These are phyloP conservation scores for Ceratocystis alfenasii DNA, from an alignment of 2,329 filamentous ascomycete genomes.

Conservation along the genomic window DNA sequence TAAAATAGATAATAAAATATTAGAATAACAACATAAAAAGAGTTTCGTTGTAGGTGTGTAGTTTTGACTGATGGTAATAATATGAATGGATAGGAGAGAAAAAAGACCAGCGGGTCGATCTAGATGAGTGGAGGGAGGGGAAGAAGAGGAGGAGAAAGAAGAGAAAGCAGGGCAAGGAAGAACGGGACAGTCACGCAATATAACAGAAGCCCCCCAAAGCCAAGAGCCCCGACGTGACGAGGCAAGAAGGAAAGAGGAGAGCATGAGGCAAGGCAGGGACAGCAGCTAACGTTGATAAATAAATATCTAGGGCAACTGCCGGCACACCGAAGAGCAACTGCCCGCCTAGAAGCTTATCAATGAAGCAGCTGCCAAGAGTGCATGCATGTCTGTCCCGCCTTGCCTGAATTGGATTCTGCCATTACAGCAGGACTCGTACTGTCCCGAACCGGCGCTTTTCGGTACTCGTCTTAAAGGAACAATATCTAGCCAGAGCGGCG, in stretches of 20 bases:
- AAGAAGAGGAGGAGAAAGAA: background rate
- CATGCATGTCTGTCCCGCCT: background rate
- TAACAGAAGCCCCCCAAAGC: background rate
- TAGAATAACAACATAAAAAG: background rate
- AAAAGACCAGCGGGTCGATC: background rate
- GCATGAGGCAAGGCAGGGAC: background rate
- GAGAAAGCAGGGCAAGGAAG: background rate
- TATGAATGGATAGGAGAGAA: conserved; percentile 1
- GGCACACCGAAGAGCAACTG: background rate
- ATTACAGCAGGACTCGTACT: background rate
- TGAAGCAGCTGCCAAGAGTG: background rate
- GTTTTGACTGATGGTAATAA: background rate
- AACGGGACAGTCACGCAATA: background rate
- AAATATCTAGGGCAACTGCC: background rate
- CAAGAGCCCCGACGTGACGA: background rate
- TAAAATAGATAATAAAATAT: background rate
- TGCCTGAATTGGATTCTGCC: background rate
- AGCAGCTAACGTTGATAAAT: conserved; percentile 1
- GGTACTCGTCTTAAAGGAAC: background rate
- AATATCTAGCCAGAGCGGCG: background rate
- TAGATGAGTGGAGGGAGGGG: background rate
- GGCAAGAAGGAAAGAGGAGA: background rate
- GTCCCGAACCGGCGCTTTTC: background rate
- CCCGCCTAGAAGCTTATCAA: background rate
- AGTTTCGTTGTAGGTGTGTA: conserved; percentile 6